Evolutionary conservation across 345 rosid species (phyloP).

Genomic region (Clausena lansium): DNA sequence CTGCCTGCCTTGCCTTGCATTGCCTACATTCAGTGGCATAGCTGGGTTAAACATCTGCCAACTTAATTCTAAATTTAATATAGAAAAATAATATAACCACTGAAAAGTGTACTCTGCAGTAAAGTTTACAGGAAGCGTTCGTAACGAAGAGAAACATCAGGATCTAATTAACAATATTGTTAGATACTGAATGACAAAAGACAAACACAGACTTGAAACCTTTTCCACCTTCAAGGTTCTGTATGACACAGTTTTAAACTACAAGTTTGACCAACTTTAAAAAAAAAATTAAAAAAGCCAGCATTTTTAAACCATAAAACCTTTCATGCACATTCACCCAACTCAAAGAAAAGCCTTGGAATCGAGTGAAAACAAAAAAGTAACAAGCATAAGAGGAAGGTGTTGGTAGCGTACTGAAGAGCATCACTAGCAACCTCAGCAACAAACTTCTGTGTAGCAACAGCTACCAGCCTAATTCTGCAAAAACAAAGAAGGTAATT

Average conservation of each 20-base stretch:
- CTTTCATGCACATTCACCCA: not conserved
- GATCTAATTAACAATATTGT: not conserved
- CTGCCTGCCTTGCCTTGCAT: constrained; percentile 86
- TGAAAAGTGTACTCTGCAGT: not conserved
- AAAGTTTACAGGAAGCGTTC: not conserved
- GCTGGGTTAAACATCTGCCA: not conserved
- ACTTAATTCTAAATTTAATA: no score
- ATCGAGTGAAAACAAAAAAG: not conserved
- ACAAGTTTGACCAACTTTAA: not conserved
- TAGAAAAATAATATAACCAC: constrained; percentile 1
- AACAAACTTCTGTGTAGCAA: constrained; percentile 95
- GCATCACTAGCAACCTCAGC: constrained; percentile 92
- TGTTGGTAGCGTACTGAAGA: constrained; percentile 55
- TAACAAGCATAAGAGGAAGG: not conserved
- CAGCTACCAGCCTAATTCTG: constrained; percentile 89
- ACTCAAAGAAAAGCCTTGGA: not conserved
- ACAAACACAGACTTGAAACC: not conserved
- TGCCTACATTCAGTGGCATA: constrained; percentile 46
- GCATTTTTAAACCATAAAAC: not conserved
- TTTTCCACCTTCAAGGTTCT: not conserved
- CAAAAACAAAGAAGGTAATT: constrained; percentile 12
- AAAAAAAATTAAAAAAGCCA: no score
- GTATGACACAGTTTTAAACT: not conserved
- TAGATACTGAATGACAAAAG: not conserved
- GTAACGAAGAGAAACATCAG: not conserved